Percentiles rank a stretch among this genome's conserved stretches.
Evolutionary conservation across 1,284 basidiomycete species (phyloP).

Genomic region (Inonotus hispidus): DNA sequence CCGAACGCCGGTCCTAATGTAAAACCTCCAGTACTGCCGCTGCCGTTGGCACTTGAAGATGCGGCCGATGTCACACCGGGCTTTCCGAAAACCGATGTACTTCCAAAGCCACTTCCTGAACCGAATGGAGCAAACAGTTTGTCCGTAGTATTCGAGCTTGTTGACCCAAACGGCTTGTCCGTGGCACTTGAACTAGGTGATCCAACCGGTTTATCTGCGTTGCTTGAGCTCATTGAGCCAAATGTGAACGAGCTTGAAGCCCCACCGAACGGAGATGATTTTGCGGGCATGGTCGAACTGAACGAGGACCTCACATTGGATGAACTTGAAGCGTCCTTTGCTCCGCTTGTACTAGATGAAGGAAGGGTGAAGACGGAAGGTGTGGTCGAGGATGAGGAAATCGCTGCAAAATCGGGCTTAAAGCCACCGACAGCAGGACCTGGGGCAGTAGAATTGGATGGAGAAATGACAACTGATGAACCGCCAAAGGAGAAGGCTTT

Average conservation of each 20-base stretch:
- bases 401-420: conserved; percentile 16
- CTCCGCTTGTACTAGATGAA: conserved; percentile 11
- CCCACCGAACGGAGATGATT: conserved; percentile 15
- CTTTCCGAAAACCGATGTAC: not conserved
- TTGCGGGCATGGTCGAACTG: not conserved
- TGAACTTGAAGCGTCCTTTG: not conserved
- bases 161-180: too few relatives aligned
- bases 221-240: conserved; percentile 24
- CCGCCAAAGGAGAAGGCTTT: conserved; percentile 10
- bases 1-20: conserved; percentile 7
- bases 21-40: not conserved
- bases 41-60: conserved; percentile 2
- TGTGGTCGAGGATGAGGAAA: conserved; percentile 14
- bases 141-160: not conserved
- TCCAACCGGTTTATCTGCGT: too few relatives aligned
- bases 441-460: not conserved
- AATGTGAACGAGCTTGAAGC: conserved; percentile 12
- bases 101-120: conserved; percentile 9
- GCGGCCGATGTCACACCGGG: not conserved
- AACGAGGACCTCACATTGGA: conserved; percentile 7
- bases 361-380: conserved; percentile 23
- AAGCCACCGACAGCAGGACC: conserved; percentile 4
- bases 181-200: too few relatives aligned
- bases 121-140: conserved; percentile 7
- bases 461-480: not conserved